Conservation (phyloP, 1,284 basidiomycete species). For the Rhodotorula sp. region DNA sequence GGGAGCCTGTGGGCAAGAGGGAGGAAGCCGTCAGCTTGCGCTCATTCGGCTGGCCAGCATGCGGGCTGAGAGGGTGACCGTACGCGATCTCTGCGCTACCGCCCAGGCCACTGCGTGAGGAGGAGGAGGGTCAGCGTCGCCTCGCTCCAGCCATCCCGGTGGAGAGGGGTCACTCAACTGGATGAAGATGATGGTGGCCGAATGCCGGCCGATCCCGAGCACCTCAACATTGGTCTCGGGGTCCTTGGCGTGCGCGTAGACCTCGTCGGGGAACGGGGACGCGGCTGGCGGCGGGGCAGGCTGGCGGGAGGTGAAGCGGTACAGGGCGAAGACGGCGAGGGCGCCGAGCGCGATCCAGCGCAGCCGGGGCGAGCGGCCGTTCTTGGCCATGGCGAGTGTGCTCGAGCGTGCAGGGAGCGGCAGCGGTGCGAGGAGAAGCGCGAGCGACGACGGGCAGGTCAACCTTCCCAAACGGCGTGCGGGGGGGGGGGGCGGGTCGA, state of each 20-base stretch:
- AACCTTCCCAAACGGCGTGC: not conserved
- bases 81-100: not conserved
- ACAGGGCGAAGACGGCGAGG: not conserved
- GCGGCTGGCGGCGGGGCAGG: not conserved
- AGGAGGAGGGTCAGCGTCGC: not conserved
- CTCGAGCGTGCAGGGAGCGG: not conserved
- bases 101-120: not conserved
- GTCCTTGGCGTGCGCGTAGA: not conserved
- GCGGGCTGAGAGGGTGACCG: not conserved
- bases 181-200: slow-evolving; percentile 82
- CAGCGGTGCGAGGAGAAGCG: not conserved
- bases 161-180: slow-evolving; percentile 57
- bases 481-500: not conserved
- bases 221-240: not conserved
- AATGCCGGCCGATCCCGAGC: slow-evolving; percentile 58
- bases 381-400: not conserved
- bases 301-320: not conserved
- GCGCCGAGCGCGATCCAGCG: not conserved
- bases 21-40: not conserved
- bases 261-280: not conserved
- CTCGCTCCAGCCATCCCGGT: not conserved
- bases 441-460: not conserved
- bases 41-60: rapidly evolving
- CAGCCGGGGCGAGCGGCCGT: not conserved
- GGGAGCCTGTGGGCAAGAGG: not conserved